A percentile compares a stretch with the other conserved stretches of the same genome.
Evolutionary conservation across 306 rosid species (phyloP).

Genomic region (Oemleria cerasiformis): DNA sequence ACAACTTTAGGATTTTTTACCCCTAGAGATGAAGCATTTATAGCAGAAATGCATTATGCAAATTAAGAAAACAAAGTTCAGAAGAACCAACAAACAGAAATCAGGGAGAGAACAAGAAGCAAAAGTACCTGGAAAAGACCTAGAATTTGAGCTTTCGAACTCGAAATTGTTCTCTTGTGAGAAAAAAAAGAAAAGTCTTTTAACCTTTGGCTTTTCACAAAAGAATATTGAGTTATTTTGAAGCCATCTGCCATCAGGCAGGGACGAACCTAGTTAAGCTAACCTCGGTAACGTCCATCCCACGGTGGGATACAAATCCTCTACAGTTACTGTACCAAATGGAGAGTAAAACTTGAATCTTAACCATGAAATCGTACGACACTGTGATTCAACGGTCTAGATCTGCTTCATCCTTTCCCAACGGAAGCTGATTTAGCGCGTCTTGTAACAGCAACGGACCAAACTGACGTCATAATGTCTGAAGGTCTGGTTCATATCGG

Average conservation of each 20-base stretch:
- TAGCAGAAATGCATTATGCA: neutral
- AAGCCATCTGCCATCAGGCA: conserved; percentile 7
- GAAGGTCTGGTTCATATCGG: neutral
- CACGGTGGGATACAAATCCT: neutral
- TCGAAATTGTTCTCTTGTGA: neutral
- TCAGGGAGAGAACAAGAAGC: neutral
- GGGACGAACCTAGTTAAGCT: neutral
- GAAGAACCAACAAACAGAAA: neutral
- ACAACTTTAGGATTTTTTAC: neutral
- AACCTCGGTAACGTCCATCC: conserved; percentile 25
- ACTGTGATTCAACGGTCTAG: neutral
- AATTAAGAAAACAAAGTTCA: neutral
- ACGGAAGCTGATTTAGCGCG: neutral
- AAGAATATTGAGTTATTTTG: conserved; percentile 3
- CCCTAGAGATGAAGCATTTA: neutral
- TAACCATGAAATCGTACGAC: neutral
- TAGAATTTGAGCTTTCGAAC: neutral
- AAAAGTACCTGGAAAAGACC: conserved; percentile 13
- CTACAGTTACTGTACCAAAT: neutral
- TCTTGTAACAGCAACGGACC: neutral
- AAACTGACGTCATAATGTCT: neutral
- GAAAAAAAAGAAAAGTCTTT: neutral
- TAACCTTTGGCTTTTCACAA: neutral
- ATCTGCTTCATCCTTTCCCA: neutral
- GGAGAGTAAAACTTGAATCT: neutral